These are phyloP conservation scores for Sugiyamaella japonica DNA, from an alignment of 1,139 yeast species.

Conservation along the genomic window DNA sequence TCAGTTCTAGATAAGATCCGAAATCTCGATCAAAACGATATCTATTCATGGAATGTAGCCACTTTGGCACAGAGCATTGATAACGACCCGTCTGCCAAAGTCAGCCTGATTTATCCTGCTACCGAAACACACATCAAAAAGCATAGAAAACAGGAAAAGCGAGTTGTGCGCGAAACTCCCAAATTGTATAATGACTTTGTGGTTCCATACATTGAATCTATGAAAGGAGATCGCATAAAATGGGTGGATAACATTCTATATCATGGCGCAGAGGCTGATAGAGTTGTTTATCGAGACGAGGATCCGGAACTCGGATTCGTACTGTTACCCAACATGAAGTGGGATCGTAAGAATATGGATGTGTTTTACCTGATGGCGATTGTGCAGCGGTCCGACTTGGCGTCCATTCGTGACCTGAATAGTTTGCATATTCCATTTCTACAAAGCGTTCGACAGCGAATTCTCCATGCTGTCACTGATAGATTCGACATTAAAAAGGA, in stretches of 20 bases:
- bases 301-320: slow-evolving; percentile 52
- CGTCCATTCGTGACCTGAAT: slow-evolving; percentile 73
- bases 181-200: slow-evolving; percentile 62
- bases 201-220: slow-evolving; percentile 71
- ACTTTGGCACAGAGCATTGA: slow-evolving; percentile 51
- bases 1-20: slow-evolving; percentile 37
- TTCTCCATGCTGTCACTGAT: slow-evolving; percentile 51
- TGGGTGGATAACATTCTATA: slow-evolving; percentile 89
- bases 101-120: slow-evolving; percentile 86
- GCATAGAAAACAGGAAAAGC: slow-evolving; percentile 57
- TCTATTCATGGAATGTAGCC: slow-evolving; percentile 78
- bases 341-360: slow-evolving; percentile 78
- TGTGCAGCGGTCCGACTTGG: slow-evolving; percentile 68
- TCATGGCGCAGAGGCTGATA: slow-evolving; percentile 82
- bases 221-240: slow-evolving; percentile 74
- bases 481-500: slow-evolving; percentile 49
- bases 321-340: slow-evolving; percentile 55
- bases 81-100: slow-evolving; percentile 60
- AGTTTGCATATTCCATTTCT: slow-evolving; percentile 60
- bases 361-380: slow-evolving; percentile 77
- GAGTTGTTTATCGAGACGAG: slow-evolving; percentile 63
- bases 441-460: slow-evolving; percentile 45
- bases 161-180: slow-evolving; percentile 77
- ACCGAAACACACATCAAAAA: slow-evolving; percentile 81
- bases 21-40: slow-evolving; percentile 68